These are phyloP conservation scores for Sugiyamaella lignohabitans DNA, from an alignment of 805 yeast genomes.

Conservation along the genomic window DNA sequence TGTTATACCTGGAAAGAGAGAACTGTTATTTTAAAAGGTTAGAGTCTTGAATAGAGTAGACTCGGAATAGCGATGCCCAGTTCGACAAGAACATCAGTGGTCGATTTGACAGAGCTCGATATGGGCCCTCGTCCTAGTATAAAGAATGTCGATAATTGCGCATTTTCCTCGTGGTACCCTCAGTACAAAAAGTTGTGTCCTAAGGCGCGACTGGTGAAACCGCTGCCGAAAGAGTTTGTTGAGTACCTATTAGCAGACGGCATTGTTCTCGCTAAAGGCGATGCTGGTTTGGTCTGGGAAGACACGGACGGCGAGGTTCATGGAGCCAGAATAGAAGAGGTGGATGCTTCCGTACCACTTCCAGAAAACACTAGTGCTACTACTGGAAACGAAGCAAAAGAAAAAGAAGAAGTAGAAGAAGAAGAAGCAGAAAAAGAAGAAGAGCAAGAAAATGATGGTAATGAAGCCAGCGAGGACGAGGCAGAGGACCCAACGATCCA, in stretches of 20 bases:
- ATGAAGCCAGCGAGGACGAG: constrained; percentile 22
- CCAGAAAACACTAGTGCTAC: no score
- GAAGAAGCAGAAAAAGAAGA: no score
- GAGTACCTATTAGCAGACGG: constrained; percentile 63
- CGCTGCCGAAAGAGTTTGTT: constrained; percentile 52
- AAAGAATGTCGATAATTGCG: constrained; percentile 44
- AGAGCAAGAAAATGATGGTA: constrained; percentile 26
- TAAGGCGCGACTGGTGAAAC: constrained; percentile 45
- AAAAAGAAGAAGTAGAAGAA: no score
- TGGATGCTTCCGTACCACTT: no score
- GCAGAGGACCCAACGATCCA: constrained; percentile 40
- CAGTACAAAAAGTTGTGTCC: constrained; percentile 45
- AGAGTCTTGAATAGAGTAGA: no score
- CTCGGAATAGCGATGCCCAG: no score
- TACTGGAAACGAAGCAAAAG: no score
- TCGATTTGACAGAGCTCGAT: not conserved
- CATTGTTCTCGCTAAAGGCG: constrained; percentile 51
- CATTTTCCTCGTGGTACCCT: constrained; percentile 56
- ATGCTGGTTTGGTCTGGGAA: constrained; percentile 41
- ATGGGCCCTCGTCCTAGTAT: constrained; percentile 8
- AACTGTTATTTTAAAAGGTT: no score
- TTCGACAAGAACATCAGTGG: no score
- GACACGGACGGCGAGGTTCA: constrained; percentile 38
- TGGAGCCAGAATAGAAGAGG: no score
- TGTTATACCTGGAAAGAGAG: no score